Percentiles rank a stretch among this genome's conserved stretches.
Evolutionary conservation across 2,329 filamentous ascomycete species (phyloP).

Genomic region (Didymella pinodella): DNA sequence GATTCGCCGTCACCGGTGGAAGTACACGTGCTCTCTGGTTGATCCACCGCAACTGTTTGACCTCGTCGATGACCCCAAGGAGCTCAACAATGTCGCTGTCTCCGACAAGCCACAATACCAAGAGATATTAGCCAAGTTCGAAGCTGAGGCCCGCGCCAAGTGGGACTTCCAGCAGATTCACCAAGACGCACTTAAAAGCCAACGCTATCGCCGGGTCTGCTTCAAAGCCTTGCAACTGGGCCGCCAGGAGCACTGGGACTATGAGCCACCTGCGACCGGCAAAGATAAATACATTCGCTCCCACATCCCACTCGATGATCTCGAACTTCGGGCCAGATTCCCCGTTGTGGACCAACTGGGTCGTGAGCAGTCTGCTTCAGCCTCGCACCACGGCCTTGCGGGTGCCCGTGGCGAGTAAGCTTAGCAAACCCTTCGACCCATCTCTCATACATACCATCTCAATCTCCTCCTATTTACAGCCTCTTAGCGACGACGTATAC

Average conservation of each 20-base stretch:
- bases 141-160: constrained; percentile 73
- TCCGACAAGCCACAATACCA: constrained; percentile 51
- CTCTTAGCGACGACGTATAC: constrained; percentile 1
- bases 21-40: constrained; percentile 85
- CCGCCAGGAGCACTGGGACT: constrained; percentile 77
- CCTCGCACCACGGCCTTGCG: constrained; percentile 47
- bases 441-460: neutral
- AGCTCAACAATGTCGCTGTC: constrained; percentile 74
- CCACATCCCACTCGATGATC: constrained; percentile 79
- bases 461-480: neutral
- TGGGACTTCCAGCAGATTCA: constrained; percentile 87
- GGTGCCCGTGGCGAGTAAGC: constrained; percentile 47
- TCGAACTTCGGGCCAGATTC: constrained; percentile 78
- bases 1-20: constrained; percentile 90
- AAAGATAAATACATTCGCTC: constrained; percentile 78
- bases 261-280: constrained; percentile 76
- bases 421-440: neutral
- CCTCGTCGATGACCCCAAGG: constrained; percentile 75
- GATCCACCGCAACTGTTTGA: constrained; percentile 89
- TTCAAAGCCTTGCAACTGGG: constrained; percentile 80
- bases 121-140: constrained; percentile 66
- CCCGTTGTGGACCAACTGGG: constrained; percentile 63
- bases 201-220: constrained; percentile 79
- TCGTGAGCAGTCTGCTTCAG: constrained; percentile 43
- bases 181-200: constrained; percentile 74